Evolutionary conservation across 768 basidiomycete genomes (phyloP), one percentile per base, ranked within the genome.

Genomic region (Naganishia kalamii): DNA sequence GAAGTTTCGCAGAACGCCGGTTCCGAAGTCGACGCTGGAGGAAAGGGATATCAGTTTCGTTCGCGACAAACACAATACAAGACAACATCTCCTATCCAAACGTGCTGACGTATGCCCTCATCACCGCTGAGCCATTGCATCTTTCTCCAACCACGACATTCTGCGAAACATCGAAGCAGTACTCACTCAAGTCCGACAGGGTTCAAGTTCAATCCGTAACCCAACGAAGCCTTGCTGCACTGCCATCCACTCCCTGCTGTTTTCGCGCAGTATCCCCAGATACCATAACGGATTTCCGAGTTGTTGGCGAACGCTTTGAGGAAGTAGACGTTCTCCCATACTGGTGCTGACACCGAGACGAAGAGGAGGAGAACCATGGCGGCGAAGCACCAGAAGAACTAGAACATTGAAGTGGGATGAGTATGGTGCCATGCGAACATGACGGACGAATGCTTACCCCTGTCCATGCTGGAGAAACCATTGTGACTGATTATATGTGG

Each of bases 281-380:
- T 83, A 70, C 90, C 90, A 70, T 86, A 90, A 66, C 82, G 82
- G 63, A 79, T 80, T 70, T 79, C 65, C 15, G 57, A n/a, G 25
- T 75, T 74, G 4, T 78, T 80, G 12, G 74, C 68, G 8, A 79
- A 79, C 25, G 84, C 84, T 60, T 84, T 78, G 44, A 92, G 81
- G 80, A 88, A 90, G 21, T 83, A 86, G 48, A 91, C 80, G 25
- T 74, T 72, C 44, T 86, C 72, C 90, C 89, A 91, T 70, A 85
- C 88, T 50, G 89, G 88, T 54, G 83, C 78, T 17, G 87, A 86
- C 23, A 90, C 84, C 30, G 85, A 88, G 2, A 84, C 86, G 70
- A 35, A 48, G 21, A 70, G 23, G 57, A 63, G 44, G 44, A 90
- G 84, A 27, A 85, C 83, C 75, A 84, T 85, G 0, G 88, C 89